Percentiles rank a stretch among this genome's conserved stretches.
These are phyloP conservation scores for Porcisia deanei DNA, from an alignment of 208 protist genomes.

Conservation along the genomic window DNA sequence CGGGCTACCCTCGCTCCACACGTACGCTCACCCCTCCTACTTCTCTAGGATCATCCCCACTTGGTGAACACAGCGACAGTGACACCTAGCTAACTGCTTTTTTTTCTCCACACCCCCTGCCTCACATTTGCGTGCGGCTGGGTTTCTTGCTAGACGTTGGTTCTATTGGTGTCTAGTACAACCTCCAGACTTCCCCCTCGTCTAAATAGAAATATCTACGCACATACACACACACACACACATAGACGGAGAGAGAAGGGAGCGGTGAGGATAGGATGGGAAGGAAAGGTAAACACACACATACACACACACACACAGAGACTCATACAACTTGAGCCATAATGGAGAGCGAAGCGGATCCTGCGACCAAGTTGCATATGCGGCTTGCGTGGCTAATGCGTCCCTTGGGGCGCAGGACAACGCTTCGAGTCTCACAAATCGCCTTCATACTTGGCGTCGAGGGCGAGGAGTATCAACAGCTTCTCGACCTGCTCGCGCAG, in stretches of 20 bases:
- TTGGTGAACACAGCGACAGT: not conserved
- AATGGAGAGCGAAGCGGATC: conserved; percentile 55
- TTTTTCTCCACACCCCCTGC: not conserved
- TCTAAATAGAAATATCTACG: too few species aligned
- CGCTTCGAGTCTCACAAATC: conserved; percentile 45
- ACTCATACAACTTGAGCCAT: conserved; percentile 3
- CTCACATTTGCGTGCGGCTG: not conserved
- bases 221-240: too few species aligned
- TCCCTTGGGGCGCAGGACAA: conserved; percentile 24
- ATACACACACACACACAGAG: not conserved
- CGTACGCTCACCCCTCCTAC: not conserved
- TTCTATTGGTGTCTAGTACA: not conserved
- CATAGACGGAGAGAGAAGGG: too few species aligned
- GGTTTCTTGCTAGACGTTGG: not conserved
- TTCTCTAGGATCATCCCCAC: not conserved
- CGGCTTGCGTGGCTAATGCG: conserved; percentile 44
- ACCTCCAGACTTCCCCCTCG: not conserved
- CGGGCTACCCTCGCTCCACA: not conserved
- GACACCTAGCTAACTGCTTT: not conserved
- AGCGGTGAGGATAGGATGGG: too few species aligned
- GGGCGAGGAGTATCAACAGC: conserved; percentile 10
- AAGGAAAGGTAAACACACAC: not conserved
- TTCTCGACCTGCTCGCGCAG: conserved; percentile 23
- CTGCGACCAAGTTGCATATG: conserved; percentile 30
- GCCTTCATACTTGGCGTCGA: conserved; percentile 48